Base-by-base conservation (phyloP, 345 rosid genomes). In the Cardamine resedifolia region DNA sequence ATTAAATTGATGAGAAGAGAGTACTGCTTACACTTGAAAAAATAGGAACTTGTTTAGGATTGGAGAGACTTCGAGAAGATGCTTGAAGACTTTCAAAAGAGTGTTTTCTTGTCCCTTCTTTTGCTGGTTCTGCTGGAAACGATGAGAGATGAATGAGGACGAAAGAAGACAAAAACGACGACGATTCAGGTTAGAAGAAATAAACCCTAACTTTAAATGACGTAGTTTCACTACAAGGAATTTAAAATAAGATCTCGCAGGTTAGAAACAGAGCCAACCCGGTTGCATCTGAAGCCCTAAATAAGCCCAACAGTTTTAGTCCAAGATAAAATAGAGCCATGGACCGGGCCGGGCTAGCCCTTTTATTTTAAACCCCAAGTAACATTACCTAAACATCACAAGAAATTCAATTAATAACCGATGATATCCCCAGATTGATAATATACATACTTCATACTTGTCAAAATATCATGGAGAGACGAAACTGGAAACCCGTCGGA, bases 41-140 rank as follows among this genome's bases (percentile, higher is more conserved):
- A 3, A 21, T n/a, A 28, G 69, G 7, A 60, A 12, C 28, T 28
- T 30, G 38, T 2, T 49, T 9, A 20, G 31, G 47, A 43, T 43
- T 41, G n/a, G 30, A 50, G 16, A 20, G 67, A 27, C n/a, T 5
- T 65, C 7, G 30, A 49, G 53, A 74, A 44, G 78, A 75, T 18
- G 70, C n/a, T 43, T 47, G 15, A 45, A 24, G 59, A 30, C 45
- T 41, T 66, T 20, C 10, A 27, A 57, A 61, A 28, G 33, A 31
- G 7, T 23, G 24, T 15, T 30, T 65, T 31, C 19, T 14, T 14
- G 6, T 56, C 59, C 4, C 57, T n/a, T n/a, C n/a, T n/a, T n/a
- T n/a, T n/a, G n/a, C n/a, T n/a, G n/a, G n/a, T 34, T 48, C 52
- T 8, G 26, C 3, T 6, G 7, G 70, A 63, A 18, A 38, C 21